phyloP scores from a whole-genome alignment of 768 basidiomycete species.

The Rhizopogon vinicolor region DNA sequence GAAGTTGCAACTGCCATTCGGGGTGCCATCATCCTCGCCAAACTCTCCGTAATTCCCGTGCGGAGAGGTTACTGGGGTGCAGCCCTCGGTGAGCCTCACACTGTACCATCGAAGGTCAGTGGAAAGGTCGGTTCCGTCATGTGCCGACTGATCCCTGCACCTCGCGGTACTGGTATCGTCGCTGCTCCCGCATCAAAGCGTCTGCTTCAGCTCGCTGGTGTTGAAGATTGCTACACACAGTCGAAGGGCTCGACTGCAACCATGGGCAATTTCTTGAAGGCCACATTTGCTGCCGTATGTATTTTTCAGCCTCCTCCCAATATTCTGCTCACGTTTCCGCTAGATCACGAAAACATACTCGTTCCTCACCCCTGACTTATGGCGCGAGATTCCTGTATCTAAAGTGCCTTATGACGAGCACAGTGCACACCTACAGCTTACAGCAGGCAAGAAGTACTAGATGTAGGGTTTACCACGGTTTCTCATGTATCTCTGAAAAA shows the following conservation, averaged over 20 bases:
- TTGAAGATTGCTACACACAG: slow-evolving; percentile 97
- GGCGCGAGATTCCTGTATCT: slow-evolving; percentile 89
- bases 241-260: slow-evolving; percentile 98
- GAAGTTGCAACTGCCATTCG: slow-evolving; percentile 99
- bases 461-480: slow-evolving; percentile 7
- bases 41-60: slow-evolving; percentile 96
- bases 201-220: slow-evolving; percentile 94
- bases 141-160: slow-evolving; percentile 98
- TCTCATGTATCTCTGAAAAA: slow-evolving; percentile 9
- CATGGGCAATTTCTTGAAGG: slow-evolving; percentile 99
- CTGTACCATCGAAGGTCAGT: slow-evolving; percentile 96
- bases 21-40: slow-evolving; percentile 98
- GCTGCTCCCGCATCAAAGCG: slow-evolving; percentile 98
- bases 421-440: slow-evolving; percentile 86
- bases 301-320: not conserved
- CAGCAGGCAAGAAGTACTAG: slow-evolving; percentile 76
- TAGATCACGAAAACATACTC: slow-evolving; percentile 97
- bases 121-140: slow-evolving; percentile 99
- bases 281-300: slow-evolving; percentile 87
- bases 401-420: slow-evolving; percentile 94
- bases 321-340: slow-evolving; percentile 1
- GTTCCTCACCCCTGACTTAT: slow-evolving; percentile 97
- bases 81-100: slow-evolving; percentile 98
- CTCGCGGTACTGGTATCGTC: slow-evolving; percentile 98
- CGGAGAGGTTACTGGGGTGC: slow-evolving; percentile 99